These are phyloP conservation scores for Salvia rosmarinus DNA, from an alignment of 257 asterid species.

Conservation along the genomic window DNA sequence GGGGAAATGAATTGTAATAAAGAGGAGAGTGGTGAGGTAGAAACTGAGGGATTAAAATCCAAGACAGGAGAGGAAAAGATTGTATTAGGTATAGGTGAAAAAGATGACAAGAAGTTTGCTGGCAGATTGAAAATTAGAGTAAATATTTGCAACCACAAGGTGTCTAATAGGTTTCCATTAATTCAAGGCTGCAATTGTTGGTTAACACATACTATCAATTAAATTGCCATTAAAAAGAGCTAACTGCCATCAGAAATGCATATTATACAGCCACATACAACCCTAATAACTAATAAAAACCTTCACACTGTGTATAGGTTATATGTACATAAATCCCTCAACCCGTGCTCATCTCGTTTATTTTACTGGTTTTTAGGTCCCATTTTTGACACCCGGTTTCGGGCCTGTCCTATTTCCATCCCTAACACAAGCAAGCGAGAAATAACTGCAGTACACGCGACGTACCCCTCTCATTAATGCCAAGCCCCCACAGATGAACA, in stretches of 20 bases:
- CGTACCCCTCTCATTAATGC: not conserved
- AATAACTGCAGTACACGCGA: not conserved
- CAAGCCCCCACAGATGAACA: slow-evolving; percentile 16
- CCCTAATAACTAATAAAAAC: not conserved
- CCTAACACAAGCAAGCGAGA: not conserved
- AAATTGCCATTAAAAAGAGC: slow-evolving; percentile 35
- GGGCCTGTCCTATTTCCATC: no score
- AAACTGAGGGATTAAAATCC: slow-evolving; percentile 26
- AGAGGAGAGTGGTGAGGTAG: slow-evolving; percentile 39
- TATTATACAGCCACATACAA: slow-evolving; percentile 27
- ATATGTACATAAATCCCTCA: not conserved
- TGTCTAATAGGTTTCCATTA: slow-evolving; percentile 29
- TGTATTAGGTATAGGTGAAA: slow-evolving; percentile 36
- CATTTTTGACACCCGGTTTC: no score
- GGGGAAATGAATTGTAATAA: slow-evolving; percentile 34
- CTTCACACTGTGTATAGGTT: not conserved
- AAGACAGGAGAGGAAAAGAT: slow-evolving; percentile 25
- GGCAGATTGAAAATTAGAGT: slow-evolving; percentile 36
- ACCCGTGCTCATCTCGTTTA: not conserved
- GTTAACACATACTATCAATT: slow-evolving; percentile 39
- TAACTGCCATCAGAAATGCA: slow-evolving; percentile 43
- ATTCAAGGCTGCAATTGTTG: slow-evolving; percentile 52
- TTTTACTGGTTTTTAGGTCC: not conserved
- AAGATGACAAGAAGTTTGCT: slow-evolving; percentile 50
- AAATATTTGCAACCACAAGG: slow-evolving; percentile 45